A percentile compares a stretch with the other conserved stretches of the same genome.
phyloP scores from a whole-genome alignment of 202 grass and related monocot genomes.

The Tripidium arundinaceum region DNA sequence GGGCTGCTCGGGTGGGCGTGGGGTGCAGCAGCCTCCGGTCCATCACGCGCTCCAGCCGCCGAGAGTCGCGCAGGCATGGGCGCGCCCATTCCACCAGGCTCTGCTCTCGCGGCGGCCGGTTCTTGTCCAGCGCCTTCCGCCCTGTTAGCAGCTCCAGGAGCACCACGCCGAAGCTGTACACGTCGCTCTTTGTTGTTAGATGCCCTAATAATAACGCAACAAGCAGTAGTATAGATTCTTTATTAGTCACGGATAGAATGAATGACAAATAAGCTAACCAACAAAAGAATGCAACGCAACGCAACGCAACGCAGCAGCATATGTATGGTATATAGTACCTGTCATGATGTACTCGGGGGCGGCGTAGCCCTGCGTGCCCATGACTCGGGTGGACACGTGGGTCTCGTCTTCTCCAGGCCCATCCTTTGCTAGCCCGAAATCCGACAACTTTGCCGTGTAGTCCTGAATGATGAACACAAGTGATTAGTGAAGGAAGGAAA shows the following conservation, averaged over 20 bases:
- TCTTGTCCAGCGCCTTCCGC: conserved; percentile 51
- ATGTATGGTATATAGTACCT: neutral
- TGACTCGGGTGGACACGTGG: conserved; percentile 36
- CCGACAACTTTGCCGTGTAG: conserved; percentile 36
- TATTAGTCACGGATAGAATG: too few relatives aligned
- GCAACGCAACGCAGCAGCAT: too few relatives aligned
- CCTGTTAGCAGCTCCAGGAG: conserved; percentile 49
- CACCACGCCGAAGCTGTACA: conserved; percentile 65
- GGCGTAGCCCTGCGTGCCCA: conserved; percentile 36
- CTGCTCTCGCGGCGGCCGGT: conserved; percentile 41
- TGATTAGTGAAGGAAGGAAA: neutral
- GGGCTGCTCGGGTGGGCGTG: conserved; percentile 38
- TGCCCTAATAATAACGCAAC: conserved; percentile 34
- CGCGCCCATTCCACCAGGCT: conserved; percentile 62
- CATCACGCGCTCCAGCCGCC: conserved; percentile 42
- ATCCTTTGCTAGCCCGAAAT: conserved; percentile 39
- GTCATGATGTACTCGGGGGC: conserved; percentile 51
- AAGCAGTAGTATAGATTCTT: too few relatives aligned
- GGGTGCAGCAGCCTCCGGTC: conserved; percentile 41
- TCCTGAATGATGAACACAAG: neutral
- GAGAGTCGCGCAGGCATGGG: conserved; percentile 32
- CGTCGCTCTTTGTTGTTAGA: conserved; percentile 54
- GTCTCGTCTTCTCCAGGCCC: conserved; percentile 40
- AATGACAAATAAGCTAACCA: too few relatives aligned
- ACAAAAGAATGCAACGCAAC: too few relatives aligned